These are phyloP conservation scores for Spatholobus suberectus DNA, from an alignment of 306 rosid species.

Conservation along the genomic window DNA sequence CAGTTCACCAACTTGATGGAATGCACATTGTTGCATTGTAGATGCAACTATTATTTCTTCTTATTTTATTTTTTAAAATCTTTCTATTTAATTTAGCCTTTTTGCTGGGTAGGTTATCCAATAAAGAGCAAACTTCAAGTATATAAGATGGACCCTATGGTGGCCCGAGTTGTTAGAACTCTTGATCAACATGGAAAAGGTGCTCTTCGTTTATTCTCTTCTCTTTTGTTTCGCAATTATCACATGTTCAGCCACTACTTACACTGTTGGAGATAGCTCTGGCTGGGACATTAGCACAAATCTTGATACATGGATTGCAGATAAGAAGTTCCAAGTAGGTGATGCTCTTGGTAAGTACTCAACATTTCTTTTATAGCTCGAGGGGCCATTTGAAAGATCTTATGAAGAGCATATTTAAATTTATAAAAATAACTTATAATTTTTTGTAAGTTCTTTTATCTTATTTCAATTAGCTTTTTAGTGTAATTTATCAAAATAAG, in stretches of 20 bases:
- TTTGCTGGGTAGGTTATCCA: constrained; percentile 69
- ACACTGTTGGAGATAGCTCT: constrained; percentile 78
- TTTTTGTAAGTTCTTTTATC: background rate
- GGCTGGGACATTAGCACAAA: constrained; percentile 94
- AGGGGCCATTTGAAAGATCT: background rate
- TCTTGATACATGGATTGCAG: constrained; percentile 71
- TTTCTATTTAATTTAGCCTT: background rate
- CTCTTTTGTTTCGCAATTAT: constrained; percentile 41
- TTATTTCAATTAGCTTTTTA: background rate
- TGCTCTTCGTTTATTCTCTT: constrained; percentile 41
- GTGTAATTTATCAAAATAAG: background rate
- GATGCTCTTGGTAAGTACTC: constrained; percentile 68
- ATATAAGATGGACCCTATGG: constrained; percentile 31
- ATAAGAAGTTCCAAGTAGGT: constrained; percentile 65
- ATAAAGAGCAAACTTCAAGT: constrained; percentile 36
- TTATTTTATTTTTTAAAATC: too few species aligned
- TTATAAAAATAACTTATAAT: background rate
- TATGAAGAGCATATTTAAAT: background rate
- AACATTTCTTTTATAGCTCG: background rate
- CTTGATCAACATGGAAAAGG: constrained; percentile 57
- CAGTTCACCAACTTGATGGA: constrained; percentile 4
- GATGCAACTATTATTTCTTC: background rate
- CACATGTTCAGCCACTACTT: constrained; percentile 65
- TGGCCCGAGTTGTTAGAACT: background rate
- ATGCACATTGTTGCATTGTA: background rate